Base-by-base conservation (phyloP, 2,329 filamentous ascomycete genomes). In the Malbranchea cinnamomea region DNA sequence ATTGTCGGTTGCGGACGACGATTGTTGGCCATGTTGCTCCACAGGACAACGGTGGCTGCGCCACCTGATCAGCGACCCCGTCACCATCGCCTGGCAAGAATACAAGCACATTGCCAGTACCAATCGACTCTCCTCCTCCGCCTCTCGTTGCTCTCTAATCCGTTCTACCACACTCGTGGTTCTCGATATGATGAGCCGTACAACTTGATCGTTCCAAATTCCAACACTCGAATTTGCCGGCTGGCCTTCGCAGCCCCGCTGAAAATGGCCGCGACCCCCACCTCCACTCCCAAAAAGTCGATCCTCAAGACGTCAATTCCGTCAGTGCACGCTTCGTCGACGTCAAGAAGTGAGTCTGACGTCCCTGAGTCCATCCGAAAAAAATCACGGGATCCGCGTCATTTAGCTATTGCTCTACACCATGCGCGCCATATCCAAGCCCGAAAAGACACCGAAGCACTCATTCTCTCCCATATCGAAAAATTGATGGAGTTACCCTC, bases 361-460 rank as follows among this genome's bases (percentile, higher is more conserved):
- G 62, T 26, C 40, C 40, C n/a, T 12, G 22, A 25, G 12, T 29
- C 29, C 3, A 28, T n/a, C 18, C 20, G 20, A n/a, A 33, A 23
- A 14, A 16, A 18, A 17, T 26, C 34, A 4, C 41, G 59, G 60
- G 45, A 65, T 59, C 33, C 55, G 8, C 57, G 54, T 19, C 54
- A 62, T 33, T 42, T 60, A 9, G 68, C 76, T 35, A 67, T 82
- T 33, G 87, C 84, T 28, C 59, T 89, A 35, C 71, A 83, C 46
- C 84, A 94, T 60, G 87, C 87, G 23, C 68, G 68, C 41, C 71
- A 82, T 32, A 74, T 94, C 30, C 79, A 93, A 54, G 67, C 81
- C 42, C 80, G 79, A 47, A 91, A 87, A 53, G 71, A 79, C 28
- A 66, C 80, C 40, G 78, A 93, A 56, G 59, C 69, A 22, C 58